Conservation (phyloP, 2,329 filamentous ascomycete genomes). For the Claviceps pazoutovae region DNA sequence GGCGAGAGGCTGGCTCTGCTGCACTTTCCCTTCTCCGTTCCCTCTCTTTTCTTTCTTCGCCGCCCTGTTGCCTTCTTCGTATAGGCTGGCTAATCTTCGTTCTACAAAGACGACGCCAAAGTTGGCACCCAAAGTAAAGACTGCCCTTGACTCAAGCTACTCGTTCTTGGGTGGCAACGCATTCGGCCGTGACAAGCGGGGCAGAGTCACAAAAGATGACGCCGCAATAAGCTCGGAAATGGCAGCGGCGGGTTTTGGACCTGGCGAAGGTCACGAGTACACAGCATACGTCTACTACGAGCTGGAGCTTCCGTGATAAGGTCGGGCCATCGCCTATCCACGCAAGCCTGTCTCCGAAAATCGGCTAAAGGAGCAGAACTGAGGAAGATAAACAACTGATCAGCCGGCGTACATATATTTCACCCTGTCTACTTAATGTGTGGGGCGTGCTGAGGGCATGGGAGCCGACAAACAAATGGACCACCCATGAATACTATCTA, state of each 20-base stretch:
- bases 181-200: conserved; percentile 86
- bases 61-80: not conserved
- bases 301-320: conserved; percentile 52
- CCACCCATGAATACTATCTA: not conserved
- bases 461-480: not conserved
- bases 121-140: conserved; percentile 61
- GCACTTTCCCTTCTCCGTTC: not conserved
- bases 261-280: conserved; percentile 68
- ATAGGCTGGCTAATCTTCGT: not conserved
- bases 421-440: conserved; percentile 4
- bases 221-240: conserved; percentile 66
- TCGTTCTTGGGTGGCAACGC: conserved; percentile 92
- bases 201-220: conserved; percentile 82
- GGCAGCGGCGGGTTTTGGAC: conserved; percentile 56
- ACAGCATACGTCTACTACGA: conserved; percentile 96
- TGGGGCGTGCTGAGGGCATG: conserved; percentile 1
- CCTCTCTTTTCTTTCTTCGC: not conserved
- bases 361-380: no score
- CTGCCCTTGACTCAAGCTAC: conserved; percentile 69
- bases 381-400: no score
- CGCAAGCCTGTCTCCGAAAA: no score
- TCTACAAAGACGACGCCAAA: conserved; percentile 62
- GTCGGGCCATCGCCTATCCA: not conserved
- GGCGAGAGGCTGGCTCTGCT: no score
- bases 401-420: no score